These are phyloP conservation scores for Escallonia herrerae DNA, from an alignment of 129 eudicot genomes.

Conservation along the genomic window DNA sequence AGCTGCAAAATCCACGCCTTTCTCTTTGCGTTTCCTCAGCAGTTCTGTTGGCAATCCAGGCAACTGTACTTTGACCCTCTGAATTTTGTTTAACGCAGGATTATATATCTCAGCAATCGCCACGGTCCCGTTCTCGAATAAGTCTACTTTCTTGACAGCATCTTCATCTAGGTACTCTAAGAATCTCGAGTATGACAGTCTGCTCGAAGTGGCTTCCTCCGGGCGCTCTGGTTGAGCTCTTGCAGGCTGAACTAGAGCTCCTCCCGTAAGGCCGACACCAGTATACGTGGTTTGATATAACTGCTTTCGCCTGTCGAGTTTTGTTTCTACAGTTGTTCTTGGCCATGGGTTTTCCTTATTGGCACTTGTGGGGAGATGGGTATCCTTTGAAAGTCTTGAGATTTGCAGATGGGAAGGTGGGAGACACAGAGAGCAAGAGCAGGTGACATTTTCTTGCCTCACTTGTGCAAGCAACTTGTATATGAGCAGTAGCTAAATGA, in stretches of 20 bases:
- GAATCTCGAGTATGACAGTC: slow-evolving; percentile 74
- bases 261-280: slow-evolving; percentile 40
- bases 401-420: slow-evolving; percentile 35
- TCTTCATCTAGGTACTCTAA: slow-evolving; percentile 66
- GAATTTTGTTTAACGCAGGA: slow-evolving; percentile 46
- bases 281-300: slow-evolving; percentile 7
- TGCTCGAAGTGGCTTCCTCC: slow-evolving; percentile 39
- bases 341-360: slow-evolving; percentile 21
- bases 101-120: slow-evolving; percentile 60
- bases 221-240: slow-evolving; percentile 50
- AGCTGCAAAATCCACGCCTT: slow-evolving; percentile 70
- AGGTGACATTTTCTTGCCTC: slow-evolving; percentile 37
- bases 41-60: slow-evolving; percentile 63
- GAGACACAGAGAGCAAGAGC: slow-evolving; percentile 38
- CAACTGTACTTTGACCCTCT: slow-evolving; percentile 69
- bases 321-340: slow-evolving; percentile 24
- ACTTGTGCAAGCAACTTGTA: neutral
- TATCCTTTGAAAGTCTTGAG: slow-evolving; percentile 26
- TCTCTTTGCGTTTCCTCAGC: slow-evolving; percentile 51
- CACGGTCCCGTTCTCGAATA: slow-evolving; percentile 53
- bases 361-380: slow-evolving; percentile 17
- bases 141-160: slow-evolving; percentile 62
- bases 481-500: neutral
- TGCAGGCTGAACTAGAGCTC: slow-evolving; percentile 35
- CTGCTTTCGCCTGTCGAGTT: slow-evolving; percentile 36